Evolutionary conservation across 148 eudicot species (phyloP), one percentile per base, ranked within the genome.

Genomic region (Nyssa sinensis): DNA sequence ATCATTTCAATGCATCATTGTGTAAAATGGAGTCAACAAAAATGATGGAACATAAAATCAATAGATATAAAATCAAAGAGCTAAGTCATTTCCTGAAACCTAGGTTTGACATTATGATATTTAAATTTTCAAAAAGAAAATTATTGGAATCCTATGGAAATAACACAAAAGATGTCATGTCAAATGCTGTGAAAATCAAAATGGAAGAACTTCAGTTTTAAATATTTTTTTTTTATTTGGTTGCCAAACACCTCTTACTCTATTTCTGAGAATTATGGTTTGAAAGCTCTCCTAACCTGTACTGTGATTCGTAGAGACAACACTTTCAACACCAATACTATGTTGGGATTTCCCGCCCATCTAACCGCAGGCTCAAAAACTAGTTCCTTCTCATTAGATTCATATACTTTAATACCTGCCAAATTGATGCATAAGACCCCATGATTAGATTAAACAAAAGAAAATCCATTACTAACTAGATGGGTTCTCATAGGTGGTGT

Each of bases 321-420:
- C 60, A 91, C 11, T 72, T 82, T 84, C 33, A 94, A 76, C 51
- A 77, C 83, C 78, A 94, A 60, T 63, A 80, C 80, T n/a, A 88
- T 82, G 57, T 86, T 87, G 24, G 93, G 85, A 81, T 88, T 90
- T 70, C 94, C 97, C 53, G 98, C 97, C 94, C 93, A 94, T 82
- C 84, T 94, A n/a, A 91, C 75, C 23, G 88, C 78, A 61, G 90
- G 89, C 78, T 94, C 93, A 81, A 91, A 60, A 66, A 91, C 86
- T 60, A 94, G 74, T 75, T 87, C 88, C 44, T 86, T 83, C 80
- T 90, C 94, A 61, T 89, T 88, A n/a, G 90, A 87, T 63, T 91
- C 97, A 41, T 83, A 85, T 19, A 83, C 85, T 82, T 94, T 94
- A 64, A 94, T 77, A 78, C 98, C 98, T 91, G 77, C 64, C 47